phyloP scores from a whole-genome alignment of 2,329 filamentous ascomycete genomes.

The Cytospora piceae region DNA sequence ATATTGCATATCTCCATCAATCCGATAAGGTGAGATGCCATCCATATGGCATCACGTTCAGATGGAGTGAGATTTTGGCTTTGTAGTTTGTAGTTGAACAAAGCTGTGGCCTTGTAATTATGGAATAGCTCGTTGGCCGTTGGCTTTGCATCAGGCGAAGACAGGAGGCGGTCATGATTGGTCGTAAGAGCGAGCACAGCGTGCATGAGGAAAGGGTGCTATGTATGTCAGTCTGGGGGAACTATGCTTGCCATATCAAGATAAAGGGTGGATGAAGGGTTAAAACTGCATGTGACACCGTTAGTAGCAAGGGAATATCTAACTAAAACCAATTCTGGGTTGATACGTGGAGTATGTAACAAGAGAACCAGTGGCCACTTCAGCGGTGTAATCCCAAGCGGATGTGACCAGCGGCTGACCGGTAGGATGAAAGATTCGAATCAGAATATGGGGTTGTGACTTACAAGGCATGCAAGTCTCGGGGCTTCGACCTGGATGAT shows the following conservation, averaged over 20 bases:
- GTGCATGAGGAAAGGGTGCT: conserved; percentile 59
- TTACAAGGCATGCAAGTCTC: conserved; percentile 46
- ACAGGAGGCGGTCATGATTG: conserved; percentile 55
- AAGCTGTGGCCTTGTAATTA: conserved; percentile 49
- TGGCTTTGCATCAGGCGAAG: conserved; percentile 27
- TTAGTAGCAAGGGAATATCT: neutral
- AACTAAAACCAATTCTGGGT: neutral
- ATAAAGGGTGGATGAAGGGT: neutral
- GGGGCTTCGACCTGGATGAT: conserved; percentile 44
- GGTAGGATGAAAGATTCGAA: neutral
- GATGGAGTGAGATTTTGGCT: conserved; percentile 38
- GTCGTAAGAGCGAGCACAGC: conserved; percentile 55
- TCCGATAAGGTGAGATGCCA: conserved; percentile 51
- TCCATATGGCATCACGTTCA: conserved; percentile 53
- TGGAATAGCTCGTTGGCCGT: conserved; percentile 48
- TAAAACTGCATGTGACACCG: neutral
- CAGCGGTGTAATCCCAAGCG: neutral
- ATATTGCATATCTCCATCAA: conserved; percentile 50
- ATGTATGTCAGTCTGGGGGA: neutral
- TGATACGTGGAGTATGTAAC: neutral
- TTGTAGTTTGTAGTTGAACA: conserved; percentile 52
- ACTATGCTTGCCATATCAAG: neutral
- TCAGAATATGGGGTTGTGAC: conserved; percentile 18
- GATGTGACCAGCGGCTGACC: no score
- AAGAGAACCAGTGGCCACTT: neutral